Conservation (phyloP, 768 basidiomycete genomes). For the Cystobasidium onofrii region DNA sequence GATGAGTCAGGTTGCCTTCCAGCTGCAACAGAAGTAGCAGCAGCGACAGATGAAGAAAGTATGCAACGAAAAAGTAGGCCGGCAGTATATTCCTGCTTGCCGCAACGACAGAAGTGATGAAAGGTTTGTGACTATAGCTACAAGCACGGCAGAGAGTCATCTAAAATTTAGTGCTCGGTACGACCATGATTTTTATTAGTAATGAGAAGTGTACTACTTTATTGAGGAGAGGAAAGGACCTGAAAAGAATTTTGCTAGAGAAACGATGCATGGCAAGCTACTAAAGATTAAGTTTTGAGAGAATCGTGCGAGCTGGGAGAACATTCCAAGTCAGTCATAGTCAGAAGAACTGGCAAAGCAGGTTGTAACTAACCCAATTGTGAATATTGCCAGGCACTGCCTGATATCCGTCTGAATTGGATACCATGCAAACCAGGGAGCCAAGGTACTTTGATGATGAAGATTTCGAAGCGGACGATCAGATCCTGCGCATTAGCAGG, state of each 20-base stretch:
- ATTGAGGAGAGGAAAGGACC: too few relatives aligned
- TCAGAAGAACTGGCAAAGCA: neutral
- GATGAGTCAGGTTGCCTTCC: too few relatives aligned
- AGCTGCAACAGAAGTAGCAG: too few relatives aligned
- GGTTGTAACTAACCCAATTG: slow-evolving; percentile 56
- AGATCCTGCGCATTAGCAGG: slow-evolving; percentile 51
- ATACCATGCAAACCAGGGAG: slow-evolving; percentile 64
- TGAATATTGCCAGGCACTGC: slow-evolving; percentile 95
- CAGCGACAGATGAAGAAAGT: too few relatives aligned
- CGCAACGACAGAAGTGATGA: neutral
- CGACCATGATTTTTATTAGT: too few relatives aligned
- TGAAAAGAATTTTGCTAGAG: neutral
- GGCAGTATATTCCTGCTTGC: neutral
- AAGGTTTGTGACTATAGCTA: slow-evolving; percentile 1
- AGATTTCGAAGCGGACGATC: slow-evolving; percentile 91
- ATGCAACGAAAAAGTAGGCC: neutral
- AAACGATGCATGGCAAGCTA: neutral
- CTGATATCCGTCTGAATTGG: slow-evolving; percentile 81
- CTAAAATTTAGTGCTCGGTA: too few relatives aligned
- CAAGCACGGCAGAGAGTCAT: neutral
- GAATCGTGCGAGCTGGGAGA: slow-evolving; percentile 25
- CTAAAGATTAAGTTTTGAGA: slow-evolving; percentile 18
- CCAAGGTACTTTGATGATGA: slow-evolving; percentile 93
- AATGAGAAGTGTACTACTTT: neutral
- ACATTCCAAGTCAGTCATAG: neutral